phyloP scores from a whole-genome alignment of 2,329 filamentous ascomycete genomes.

The Chaetomium olivaceum region DNA sequence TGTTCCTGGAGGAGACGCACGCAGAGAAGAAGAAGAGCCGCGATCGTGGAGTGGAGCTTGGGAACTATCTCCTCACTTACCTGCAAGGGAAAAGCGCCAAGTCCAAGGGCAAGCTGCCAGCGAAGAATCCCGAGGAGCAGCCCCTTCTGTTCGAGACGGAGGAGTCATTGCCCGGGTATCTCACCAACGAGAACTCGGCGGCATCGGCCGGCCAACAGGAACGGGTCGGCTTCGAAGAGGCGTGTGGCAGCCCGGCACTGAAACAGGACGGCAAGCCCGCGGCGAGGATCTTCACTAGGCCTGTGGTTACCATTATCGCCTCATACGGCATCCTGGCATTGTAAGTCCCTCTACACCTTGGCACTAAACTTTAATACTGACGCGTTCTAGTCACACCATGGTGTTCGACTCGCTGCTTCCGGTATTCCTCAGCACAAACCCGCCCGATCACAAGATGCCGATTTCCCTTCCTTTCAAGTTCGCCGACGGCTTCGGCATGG shows the following conservation, averaged over 20 bases:
- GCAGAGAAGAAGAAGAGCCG: constrained; percentile 72
- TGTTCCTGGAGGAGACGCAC: constrained; percentile 95
- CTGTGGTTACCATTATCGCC: constrained; percentile 83
- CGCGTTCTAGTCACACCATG: constrained; percentile 76
- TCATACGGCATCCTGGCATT: constrained; percentile 92
- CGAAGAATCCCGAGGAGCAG: constrained; percentile 38
- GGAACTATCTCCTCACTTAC: constrained; percentile 64
- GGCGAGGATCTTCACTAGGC: constrained; percentile 71
- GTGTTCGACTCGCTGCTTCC: constrained; percentile 93
- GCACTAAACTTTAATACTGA: background rate
- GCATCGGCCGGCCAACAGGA: constrained; percentile 41
- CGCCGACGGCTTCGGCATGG: constrained; percentile 78
- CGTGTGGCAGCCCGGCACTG: constrained; percentile 23
- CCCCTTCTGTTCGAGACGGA: constrained; percentile 52
- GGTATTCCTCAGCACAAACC: constrained; percentile 77
- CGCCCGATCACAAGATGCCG: constrained; percentile 50
- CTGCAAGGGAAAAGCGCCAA: constrained; percentile 43
- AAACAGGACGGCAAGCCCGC: constrained; percentile 23
- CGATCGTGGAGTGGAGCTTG: constrained; percentile 75
- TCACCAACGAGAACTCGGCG: constrained; percentile 59
- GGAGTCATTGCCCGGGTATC: constrained; percentile 68
- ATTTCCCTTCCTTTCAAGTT: constrained; percentile 81
- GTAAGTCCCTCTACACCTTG: constrained; percentile 57
- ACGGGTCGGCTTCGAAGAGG: constrained; percentile 39
- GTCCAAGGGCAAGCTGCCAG: constrained; percentile 38